Conservation (phyloP, 2,329 filamentous ascomycete species). For the Alternaria sp. region DNA sequence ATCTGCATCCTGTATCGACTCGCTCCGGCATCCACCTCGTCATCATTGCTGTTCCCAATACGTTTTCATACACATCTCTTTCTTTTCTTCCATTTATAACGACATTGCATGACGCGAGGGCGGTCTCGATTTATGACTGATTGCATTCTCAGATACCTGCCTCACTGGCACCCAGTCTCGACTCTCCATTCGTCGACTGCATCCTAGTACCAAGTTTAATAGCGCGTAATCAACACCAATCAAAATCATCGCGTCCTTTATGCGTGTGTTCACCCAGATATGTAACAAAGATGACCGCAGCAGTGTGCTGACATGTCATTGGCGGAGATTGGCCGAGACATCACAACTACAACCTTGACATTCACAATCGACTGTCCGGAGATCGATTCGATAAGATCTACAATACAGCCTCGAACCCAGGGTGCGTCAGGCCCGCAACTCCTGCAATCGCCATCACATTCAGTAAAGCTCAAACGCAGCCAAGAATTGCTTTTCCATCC, state of each 20-base stretch:
- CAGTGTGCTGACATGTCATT: not conserved
- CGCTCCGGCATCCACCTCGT: conserved; percentile 3
- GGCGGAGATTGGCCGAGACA: not conserved
- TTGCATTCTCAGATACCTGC: conserved; percentile 3
- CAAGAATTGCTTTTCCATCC: not conserved
- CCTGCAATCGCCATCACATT: conserved; percentile 1
- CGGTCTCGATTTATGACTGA: conserved; percentile 2
- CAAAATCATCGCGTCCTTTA: no score
- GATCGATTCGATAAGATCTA: not conserved
- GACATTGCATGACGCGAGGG: not conserved
- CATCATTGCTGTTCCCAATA: not conserved
- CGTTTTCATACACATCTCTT: not conserved
- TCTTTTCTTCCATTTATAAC: conserved; percentile 8
- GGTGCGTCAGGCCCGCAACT: not conserved
- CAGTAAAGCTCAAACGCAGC: not conserved
- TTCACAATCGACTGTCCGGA: not conserved
- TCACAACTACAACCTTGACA: not conserved
- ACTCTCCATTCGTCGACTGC: not conserved
- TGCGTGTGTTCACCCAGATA: no score
- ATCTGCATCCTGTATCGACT: not conserved
- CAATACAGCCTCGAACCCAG: not conserved
- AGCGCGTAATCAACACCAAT: not conserved
- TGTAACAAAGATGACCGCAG: not conserved
- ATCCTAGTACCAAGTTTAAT: not conserved
- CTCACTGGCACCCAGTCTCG: not conserved